Conservation (phyloP, 2,329 filamentous ascomycete species). For the Teratosphaeria pseudoeucalypti region DNA sequence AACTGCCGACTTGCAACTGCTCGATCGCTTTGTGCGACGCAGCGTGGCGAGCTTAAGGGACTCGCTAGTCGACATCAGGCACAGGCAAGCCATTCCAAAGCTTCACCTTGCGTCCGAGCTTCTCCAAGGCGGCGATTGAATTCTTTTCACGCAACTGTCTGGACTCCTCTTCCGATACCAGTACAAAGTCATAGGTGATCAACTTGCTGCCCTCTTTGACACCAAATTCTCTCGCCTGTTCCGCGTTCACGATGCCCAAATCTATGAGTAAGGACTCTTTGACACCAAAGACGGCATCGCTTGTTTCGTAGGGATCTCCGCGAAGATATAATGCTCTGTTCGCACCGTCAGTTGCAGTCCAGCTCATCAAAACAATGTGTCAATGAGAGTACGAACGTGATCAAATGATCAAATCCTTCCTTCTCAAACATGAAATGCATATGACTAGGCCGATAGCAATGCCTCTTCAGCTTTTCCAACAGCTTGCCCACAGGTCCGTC, state of each 20-base stretch:
- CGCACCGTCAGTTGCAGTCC: slow-evolving; percentile 5
- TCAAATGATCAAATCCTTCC: slow-evolving; percentile 64
- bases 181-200: slow-evolving; percentile 59
- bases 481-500: slow-evolving; percentile 75
- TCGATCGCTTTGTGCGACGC: background rate
- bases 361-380: background rate
- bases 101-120: slow-evolving; percentile 58
- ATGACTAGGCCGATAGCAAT: slow-evolving; percentile 67
- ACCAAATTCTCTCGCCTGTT: slow-evolving; percentile 49
- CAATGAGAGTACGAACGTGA: slow-evolving; percentile 54
- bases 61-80: slow-evolving; percentile 51
- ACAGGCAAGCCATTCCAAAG: slow-evolving; percentile 67
- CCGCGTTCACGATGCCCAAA: slow-evolving; percentile 41
- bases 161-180: slow-evolving; percentile 62
- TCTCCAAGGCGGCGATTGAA: slow-evolving; percentile 56
- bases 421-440: slow-evolving; percentile 88
- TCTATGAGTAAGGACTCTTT: slow-evolving; percentile 71
- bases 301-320: slow-evolving; percentile 70
- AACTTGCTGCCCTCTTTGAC: slow-evolving; percentile 52
- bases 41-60: background rate
- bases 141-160: slow-evolving; percentile 54
- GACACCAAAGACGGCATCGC: slow-evolving; percentile 78
- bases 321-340: slow-evolving; percentile 63
- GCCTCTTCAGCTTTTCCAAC: slow-evolving; percentile 55
- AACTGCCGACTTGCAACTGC: background rate